Base-by-base conservation (phyloP, 371 early-diverging fungal genomes). In the Batrachochytrium dendrobatidis region DNA sequence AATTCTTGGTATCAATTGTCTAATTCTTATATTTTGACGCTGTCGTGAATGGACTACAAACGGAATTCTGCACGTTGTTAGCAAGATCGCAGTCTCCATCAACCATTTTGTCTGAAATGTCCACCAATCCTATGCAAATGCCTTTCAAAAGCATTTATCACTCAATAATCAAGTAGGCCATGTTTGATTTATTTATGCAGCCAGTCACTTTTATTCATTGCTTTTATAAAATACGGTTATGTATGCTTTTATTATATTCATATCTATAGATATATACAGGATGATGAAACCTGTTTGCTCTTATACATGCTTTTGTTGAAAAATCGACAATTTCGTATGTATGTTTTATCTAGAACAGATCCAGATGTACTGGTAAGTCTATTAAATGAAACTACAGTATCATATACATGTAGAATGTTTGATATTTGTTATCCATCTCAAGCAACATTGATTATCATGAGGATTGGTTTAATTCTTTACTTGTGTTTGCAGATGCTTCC, bases 311-410 rank as follows among this genome's bases (percentile, higher is more conserved):
- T 87, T 26, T 58, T 89, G 44, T 71, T 84, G 4, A 83, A 84
- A 56, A 89, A 87, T 57, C 80, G 80, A 20, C 67, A 76, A 6
- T 89, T 89, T 60, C 67, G 84, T 22, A 83, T 81, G 1, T 89
- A 85, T 70, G 82, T 87, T 2, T 62, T 89, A 28, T 89, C 87
- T 2, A 70, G 87, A 30, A 85, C 85, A 0, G 89, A 89, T 61
- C 87, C 86, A 10, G 89, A 89, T 56, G 82, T 82, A 1, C 72
- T 89, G 65, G 78, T 78, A 68, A 70, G 72, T 56, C 30, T 39
- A 22, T 28, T 31, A 30, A n/a, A n/a, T 17, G 32, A 25, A 39
- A 18, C 25, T 46, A 34, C 17, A 33, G 24, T 6, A 8, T 22
- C 49, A n/a, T 22, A 20, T 22, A 8, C 49, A 24, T 52, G 52